A percentile compares a stretch with the other conserved stretches of the same genome.
These are phyloP conservation scores for Rhodomyrtus tomentosa DNA, from an alignment of 345 rosid species.

Conservation along the genomic window DNA sequence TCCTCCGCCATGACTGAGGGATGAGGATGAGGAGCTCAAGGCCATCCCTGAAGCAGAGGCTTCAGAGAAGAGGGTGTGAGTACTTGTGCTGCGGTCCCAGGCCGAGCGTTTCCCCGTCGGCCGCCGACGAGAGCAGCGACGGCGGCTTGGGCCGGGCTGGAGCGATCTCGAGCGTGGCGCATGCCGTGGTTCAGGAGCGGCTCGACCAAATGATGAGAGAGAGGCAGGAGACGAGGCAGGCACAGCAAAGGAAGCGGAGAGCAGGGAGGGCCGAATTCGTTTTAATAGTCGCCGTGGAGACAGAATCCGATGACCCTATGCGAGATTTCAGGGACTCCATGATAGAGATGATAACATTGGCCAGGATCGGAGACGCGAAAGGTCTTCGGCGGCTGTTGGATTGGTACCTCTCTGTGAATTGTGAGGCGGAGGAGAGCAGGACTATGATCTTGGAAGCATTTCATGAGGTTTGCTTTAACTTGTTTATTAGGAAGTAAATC, in stretches of 20 bases:
- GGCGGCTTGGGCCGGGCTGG: neutral
- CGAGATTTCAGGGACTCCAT: neutral
- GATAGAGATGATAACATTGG: neutral
- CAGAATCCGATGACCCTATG: neutral
- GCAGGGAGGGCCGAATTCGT: neutral
- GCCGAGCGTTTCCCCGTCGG: neutral
- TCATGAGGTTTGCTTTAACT: neutral
- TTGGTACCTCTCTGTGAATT: neutral
- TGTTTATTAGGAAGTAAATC: constrained; percentile 19
- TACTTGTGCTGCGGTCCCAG: neutral
- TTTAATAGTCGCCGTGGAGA: neutral
- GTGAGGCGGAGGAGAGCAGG: neutral
- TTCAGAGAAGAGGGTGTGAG: neutral
- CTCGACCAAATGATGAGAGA: neutral
- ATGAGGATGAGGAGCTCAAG: neutral
- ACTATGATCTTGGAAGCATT: neutral
- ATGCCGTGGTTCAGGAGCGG: neutral
- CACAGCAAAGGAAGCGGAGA: neutral
- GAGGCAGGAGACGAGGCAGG: neutral
- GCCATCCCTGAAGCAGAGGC: neutral
- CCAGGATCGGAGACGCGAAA: neutral
- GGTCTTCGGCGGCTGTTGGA: neutral
- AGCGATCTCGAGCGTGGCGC: neutral
- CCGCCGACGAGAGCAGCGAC: neutral
- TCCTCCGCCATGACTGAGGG: neutral